Base-by-base conservation (phyloP, 208 protist species). In the Acanthamoeba culbertsoni region DNA sequence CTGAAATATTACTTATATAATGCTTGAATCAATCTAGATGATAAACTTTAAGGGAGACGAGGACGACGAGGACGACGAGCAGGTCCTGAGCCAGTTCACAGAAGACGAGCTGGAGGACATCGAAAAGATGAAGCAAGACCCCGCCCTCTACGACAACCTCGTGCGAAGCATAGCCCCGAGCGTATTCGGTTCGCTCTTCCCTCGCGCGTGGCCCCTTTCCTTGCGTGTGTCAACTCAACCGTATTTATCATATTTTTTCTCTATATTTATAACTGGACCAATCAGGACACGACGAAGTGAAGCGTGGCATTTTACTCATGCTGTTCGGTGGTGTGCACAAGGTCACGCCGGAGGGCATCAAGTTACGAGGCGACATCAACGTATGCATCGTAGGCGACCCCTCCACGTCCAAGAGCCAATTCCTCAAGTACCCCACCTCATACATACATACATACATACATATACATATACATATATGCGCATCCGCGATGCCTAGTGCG, bases 331-430 rank as follows among this genome's bases (percentile, higher is more conserved):
- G 99, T 16, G 99, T 99, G 14, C 98, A 99, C 31, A 99, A 99
- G 96, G 95, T 93, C 1, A 99, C 99, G 10, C 28, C 73, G 2
- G 96, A 96, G 73, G 95, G 94, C 35, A 99, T 99, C 92, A 96
- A 97, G 14, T 95, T 99, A 0, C 96, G 99, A 63, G 99, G 99
- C 43, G 99, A 99, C 95, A 99, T 99, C 94, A 99, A 99, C 97
- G 97, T 99, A 42, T 99, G 98, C 96, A 98, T 99, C 53, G 98
- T 99, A 45, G 99, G 99, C 45, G 99, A 99, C 96, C 99, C 99
- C 0, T 98, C 98, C 37, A 99, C 98, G 5, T 99, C 99, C 2
- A 99, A 99, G 96, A 99, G 98, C 16, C 99, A 99, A 94, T 99
- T 99, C 94, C 96, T 99, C 6, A 99, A 99, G 95, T 99, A 97